Base-by-base conservation (phyloP, 345 rosid species). In the Nephelium lappaceum region DNA sequence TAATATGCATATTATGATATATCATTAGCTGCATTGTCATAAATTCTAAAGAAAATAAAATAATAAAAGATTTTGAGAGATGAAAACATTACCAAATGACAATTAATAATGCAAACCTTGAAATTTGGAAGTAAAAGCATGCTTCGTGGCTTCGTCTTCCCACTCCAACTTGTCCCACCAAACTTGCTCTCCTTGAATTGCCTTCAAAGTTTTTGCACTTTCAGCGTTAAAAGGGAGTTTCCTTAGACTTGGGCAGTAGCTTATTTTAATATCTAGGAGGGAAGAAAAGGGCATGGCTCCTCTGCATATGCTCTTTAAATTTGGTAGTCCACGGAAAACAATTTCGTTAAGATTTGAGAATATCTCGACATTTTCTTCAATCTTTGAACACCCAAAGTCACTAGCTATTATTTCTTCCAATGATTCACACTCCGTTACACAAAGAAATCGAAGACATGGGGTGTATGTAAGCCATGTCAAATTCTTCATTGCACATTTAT, bases 401-500 rank as follows among this genome's bases (percentile, higher is more conserved):
- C n/a, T 4, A 15, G 58, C 58, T 16, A 16, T 53, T 53, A 53
- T 53, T 53, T 53, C 58, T 53, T 53, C n/a, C 58, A 53, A 53
- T 15, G n/a, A 16, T 1, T 53, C 8, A 53, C 58, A 53, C 8
- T 0, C 0, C 19, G 1, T 5, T 16, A 53, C 58, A 16, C 16
- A 5, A 53, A 53, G 58, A 53, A 4, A 53, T 16, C 58, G 2
- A 53, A 53, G n/a, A 16, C 58, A 8, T 16, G 58, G 57, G 5
- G 7, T 51, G 57, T 51, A 51, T 51, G 0, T 51, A 15, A 51
- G 57, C 57, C 57, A 51, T 0, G 57, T 51, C 57, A 51, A 51
- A 51, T 51, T 51, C 57, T 51, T 3, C 6, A 16, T 53, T 16
- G 8, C n/a, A 53, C 58, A 53, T 0, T 1, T 0, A 0, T 0